Conservation (phyloP, 2,329 filamentous ascomycete genomes). For the Biscogniauxia marginata region DNA sequence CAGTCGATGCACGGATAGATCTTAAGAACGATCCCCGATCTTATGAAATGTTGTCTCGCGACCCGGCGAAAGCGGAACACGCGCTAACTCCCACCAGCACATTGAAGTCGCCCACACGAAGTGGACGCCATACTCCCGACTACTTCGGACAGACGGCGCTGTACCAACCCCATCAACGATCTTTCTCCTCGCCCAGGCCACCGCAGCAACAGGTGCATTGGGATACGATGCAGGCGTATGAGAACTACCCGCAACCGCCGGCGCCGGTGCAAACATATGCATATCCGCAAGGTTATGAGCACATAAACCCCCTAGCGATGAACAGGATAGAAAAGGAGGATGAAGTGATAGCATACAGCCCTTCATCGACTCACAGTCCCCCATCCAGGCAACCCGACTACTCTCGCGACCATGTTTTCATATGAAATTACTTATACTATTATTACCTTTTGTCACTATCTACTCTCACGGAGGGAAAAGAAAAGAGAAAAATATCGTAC, state of each 20-base stretch:
- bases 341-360: slow-evolving; percentile 14
- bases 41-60: slow-evolving; percentile 77
- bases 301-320: slow-evolving; percentile 56
- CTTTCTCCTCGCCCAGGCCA: slow-evolving; percentile 55
- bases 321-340: slow-evolving; percentile 48
- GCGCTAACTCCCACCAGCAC: slow-evolving; percentile 50
- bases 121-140: slow-evolving; percentile 39
- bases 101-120: slow-evolving; percentile 36
- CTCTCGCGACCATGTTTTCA: slow-evolving; percentile 26
- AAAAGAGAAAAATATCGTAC: slow-evolving; percentile 1
- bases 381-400: slow-evolving; percentile 19
- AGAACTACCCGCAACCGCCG: slow-evolving; percentile 29
- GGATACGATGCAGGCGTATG: slow-evolving; percentile 43
- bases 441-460: not conserved
- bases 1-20: slow-evolving; percentile 70
- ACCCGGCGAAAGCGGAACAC: slow-evolving; percentile 44
- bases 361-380: slow-evolving; percentile 16
- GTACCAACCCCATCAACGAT: slow-evolving; percentile 54
- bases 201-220: slow-evolving; percentile 43
- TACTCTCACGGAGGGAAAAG: not conserved
- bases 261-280: slow-evolving; percentile 17
- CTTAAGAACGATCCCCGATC: slow-evolving; percentile 63
- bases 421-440: slow-evolving; percentile 16
- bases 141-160: slow-evolving; percentile 55
- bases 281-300: slow-evolving; percentile 32